A percentile compares a stretch with the other conserved stretches of the same genome.
Evolutionary conservation across 1,284 basidiomycete species (phyloP).

Genomic region (Cryptococcus sp.): DNA sequence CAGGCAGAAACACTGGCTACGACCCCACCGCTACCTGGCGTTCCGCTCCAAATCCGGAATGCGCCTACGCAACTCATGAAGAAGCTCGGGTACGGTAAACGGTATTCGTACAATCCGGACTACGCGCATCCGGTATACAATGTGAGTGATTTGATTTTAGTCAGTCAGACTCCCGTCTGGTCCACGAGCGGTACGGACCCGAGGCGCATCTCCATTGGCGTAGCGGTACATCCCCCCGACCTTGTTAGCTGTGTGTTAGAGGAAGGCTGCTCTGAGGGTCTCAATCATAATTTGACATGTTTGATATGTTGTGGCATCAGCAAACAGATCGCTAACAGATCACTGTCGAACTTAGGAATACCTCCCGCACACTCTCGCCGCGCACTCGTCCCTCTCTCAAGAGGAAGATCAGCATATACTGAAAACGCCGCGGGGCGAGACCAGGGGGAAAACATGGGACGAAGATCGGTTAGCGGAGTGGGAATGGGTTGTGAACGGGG

Average conservation of each 20-base stretch:
- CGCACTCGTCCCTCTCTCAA: constrained; percentile 38
- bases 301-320: too few relatives aligned
- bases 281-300: too few relatives aligned
- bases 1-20: constrained; percentile 66
- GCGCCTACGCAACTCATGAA: constrained; percentile 83
- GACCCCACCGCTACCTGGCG: constrained; percentile 44
- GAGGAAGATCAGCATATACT: constrained; percentile 53
- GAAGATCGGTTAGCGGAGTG: constrained; percentile 69
- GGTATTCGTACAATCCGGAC: constrained; percentile 76
- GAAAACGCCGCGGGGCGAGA: constrained; percentile 60
- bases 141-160: constrained; percentile 55
- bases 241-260: too few relatives aligned
- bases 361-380: constrained; percentile 53
- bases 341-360: constrained; percentile 48
- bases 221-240: too few relatives aligned
- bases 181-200: too few relatives aligned
- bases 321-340: too few relatives aligned
- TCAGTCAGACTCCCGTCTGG: neutral
- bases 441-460: constrained; percentile 68
- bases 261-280: too few relatives aligned
- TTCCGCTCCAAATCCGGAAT: constrained; percentile 81
- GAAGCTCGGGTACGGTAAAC: constrained; percentile 71
- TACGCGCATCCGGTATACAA: constrained; percentile 76
- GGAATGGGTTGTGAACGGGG: constrained; percentile 68
- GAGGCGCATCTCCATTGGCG: too few relatives aligned